A percentile compares a stretch with the other conserved stretches of the same genome.
phyloP scores from a whole-genome alignment of 768 basidiomycete genomes.

The Auricularia sp. region DNA sequence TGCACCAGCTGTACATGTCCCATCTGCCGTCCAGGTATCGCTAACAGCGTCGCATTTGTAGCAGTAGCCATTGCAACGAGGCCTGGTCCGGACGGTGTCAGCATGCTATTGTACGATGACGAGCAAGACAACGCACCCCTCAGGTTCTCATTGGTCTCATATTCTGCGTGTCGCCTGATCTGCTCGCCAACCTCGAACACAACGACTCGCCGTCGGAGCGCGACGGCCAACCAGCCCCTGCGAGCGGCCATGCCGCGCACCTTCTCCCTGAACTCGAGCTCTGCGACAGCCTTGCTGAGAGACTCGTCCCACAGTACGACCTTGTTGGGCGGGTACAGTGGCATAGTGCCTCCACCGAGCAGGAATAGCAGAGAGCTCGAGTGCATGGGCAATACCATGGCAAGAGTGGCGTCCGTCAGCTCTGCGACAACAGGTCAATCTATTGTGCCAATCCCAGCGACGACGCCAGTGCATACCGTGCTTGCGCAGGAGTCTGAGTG shows the following conservation, averaged over 20 bases:
- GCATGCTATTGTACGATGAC: not conserved
- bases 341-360: conserved; percentile 78
- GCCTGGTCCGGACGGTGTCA: conserved; percentile 33
- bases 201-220: conserved; percentile 67
- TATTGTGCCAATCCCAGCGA: no score
- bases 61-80: conserved; percentile 73
- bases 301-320: conserved; percentile 85
- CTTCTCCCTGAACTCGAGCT: conserved; percentile 79
- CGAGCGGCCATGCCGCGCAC: conserved; percentile 73
- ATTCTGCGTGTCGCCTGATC: conserved; percentile 58
- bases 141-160: conserved; percentile 82
- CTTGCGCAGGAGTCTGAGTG: conserved; percentile 68
- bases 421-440: conserved; percentile 35
- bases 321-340: conserved; percentile 85
- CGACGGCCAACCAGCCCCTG: conserved; percentile 76
- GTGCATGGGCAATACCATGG: conserved; percentile 69
- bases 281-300: conserved; percentile 65
- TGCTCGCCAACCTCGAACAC: conserved; percentile 60
- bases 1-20: conserved; percentile 85
- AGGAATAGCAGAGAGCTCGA: conserved; percentile 76
- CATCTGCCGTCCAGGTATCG: conserved; percentile 72
- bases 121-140: conserved; percentile 40
- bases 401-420: conserved; percentile 66
- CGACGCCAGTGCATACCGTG: conserved; percentile 43
- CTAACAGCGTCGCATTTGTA: conserved; percentile 68